phyloP scores from a whole-genome alignment of 1,284 basidiomycete genomes.

The Sparassis latifolia region DNA sequence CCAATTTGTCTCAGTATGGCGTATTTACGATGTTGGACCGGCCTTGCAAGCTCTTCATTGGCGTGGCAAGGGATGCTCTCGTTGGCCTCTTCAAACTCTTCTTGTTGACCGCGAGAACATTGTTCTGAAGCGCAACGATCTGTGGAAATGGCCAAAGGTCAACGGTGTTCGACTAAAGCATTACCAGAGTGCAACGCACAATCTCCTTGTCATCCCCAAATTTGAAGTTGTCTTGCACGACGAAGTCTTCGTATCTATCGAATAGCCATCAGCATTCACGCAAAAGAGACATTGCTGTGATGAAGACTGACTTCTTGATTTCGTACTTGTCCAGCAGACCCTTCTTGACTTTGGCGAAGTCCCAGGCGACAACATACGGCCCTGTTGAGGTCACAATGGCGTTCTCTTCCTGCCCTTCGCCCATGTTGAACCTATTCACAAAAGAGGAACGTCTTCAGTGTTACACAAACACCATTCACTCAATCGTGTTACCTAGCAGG shows the following conservation, averaged over 20 bases:
- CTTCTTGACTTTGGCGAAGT: conserved; percentile 92
- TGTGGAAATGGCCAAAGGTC: conserved; percentile 21
- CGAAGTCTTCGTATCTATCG: conserved; percentile 78
- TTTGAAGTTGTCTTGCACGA: conserved; percentile 95
- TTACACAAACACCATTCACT: not conserved
- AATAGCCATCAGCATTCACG: conserved; percentile 7
- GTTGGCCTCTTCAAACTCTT: conserved; percentile 84
- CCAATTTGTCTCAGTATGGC: conserved; percentile 42
- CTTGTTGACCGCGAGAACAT: conserved; percentile 93
- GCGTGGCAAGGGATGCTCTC: conserved; percentile 67
- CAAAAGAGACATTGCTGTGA: not conserved
- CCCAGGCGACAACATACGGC: conserved; percentile 93
- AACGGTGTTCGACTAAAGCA: not conserved
- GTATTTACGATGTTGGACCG: conserved; percentile 63
- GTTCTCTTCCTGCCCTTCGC: conserved; percentile 83
- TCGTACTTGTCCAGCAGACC: conserved; percentile 89
- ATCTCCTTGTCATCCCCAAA: conserved; percentile 95
- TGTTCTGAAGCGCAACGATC: conserved; percentile 93
- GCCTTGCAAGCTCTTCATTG: conserved; percentile 36
- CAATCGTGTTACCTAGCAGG: conserved; percentile 67
- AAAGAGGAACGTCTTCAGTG: not conserved
- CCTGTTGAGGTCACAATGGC: conserved; percentile 96
- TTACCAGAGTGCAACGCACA: conserved; percentile 38
- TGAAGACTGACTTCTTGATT: conserved; percentile 69
- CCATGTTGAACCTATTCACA: conserved; percentile 79